A percentile compares a stretch with the other conserved stretches of the same genome.
These are phyloP conservation scores for Goffeauzyma gilvescens DNA, from an alignment of 768 basidiomycete genomes.

Conservation along the genomic window DNA sequence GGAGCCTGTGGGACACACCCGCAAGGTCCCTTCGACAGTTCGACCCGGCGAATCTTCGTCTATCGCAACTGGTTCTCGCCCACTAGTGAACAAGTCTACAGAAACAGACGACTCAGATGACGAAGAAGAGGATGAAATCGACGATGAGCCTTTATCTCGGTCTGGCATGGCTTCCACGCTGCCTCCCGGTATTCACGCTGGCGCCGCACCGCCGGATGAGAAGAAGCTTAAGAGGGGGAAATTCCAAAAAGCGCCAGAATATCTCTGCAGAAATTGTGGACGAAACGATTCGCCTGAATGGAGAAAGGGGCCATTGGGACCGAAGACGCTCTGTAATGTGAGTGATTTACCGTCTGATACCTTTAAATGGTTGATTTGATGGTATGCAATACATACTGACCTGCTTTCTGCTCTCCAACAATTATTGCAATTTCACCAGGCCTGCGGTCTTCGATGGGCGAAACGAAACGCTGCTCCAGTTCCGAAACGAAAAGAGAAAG, in stretches of 20 bases:
- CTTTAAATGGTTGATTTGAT: no score
- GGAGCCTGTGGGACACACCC: no score
- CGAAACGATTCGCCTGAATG: conserved; percentile 93
- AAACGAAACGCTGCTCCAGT: conserved; percentile 38
- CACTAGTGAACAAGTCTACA: no score
- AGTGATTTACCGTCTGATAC: conserved; percentile 12
- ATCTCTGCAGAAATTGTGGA: conserved; percentile 63
- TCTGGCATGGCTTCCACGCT: no score
- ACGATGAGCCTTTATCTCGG: no score
- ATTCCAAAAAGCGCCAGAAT: conserved; percentile 10
- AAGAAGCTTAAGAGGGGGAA: conserved; percentile 16
- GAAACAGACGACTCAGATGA: no score
- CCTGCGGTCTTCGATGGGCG: conserved; percentile 85
- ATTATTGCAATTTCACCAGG: conserved; percentile 14
- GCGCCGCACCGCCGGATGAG: conserved; percentile 2
- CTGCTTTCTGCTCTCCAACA: background rate
- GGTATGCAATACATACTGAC: no score
- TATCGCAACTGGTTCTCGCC: no score
- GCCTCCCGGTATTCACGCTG: no score
- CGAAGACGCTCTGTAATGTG: conserved; percentile 91
- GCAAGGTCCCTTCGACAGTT: no score
- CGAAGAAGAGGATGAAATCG: no score
- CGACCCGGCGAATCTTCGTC: no score
- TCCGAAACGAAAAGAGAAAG: conserved; percentile 2
- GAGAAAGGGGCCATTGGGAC: conserved; percentile 87